phyloP scores from a whole-genome alignment of 2,329 filamentous ascomycete genomes.

The Mollisiaceae sp. region DNA sequence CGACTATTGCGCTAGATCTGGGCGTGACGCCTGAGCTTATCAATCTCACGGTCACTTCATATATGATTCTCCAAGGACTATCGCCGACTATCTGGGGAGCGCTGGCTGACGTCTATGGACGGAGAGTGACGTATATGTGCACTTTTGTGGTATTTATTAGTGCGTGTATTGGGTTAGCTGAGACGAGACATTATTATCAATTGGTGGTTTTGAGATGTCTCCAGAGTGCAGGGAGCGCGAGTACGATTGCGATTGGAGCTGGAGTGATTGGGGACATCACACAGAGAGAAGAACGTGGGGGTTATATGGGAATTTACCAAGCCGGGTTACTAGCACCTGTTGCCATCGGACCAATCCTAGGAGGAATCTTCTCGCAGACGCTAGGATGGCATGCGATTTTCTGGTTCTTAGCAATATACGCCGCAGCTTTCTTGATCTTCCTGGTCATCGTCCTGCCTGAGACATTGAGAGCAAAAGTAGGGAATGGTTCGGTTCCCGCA shows the following conservation, averaged over 20 bases:
- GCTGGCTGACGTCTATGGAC: slow-evolving; percentile 55
- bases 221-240: slow-evolving; percentile 63
- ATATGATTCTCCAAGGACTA: slow-evolving; percentile 59
- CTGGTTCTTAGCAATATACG: slow-evolving; percentile 56
- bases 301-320: slow-evolving; percentile 67
- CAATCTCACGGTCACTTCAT: slow-evolving; percentile 40
- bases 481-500: slow-evolving; percentile 42
- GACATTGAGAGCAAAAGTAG: slow-evolving; percentile 47
- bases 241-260: slow-evolving; percentile 61
- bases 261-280: slow-evolving; percentile 69
- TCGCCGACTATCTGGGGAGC: slow-evolving; percentile 54
- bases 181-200: slow-evolving; percentile 53
- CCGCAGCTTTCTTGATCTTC: slow-evolving; percentile 43
- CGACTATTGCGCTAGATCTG: slow-evolving; percentile 33
- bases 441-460: slow-evolving; percentile 51
- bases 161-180: slow-evolving; percentile 59
- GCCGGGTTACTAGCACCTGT: slow-evolving; percentile 44
- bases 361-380: slow-evolving; percentile 50
- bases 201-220: slow-evolving; percentile 60
- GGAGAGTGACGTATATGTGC: slow-evolving; percentile 58
- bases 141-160: slow-evolving; percentile 59
- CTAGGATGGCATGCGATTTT: slow-evolving; percentile 57
- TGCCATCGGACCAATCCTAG: slow-evolving; percentile 54
- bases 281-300: slow-evolving; percentile 63
- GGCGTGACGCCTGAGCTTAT: slow-evolving; percentile 33